Evolutionary conservation across 192 early-diverging fungal species (phyloP), one percentile per base, ranked within the genome.

Genomic region (Gonapodya prolifera): DNA sequence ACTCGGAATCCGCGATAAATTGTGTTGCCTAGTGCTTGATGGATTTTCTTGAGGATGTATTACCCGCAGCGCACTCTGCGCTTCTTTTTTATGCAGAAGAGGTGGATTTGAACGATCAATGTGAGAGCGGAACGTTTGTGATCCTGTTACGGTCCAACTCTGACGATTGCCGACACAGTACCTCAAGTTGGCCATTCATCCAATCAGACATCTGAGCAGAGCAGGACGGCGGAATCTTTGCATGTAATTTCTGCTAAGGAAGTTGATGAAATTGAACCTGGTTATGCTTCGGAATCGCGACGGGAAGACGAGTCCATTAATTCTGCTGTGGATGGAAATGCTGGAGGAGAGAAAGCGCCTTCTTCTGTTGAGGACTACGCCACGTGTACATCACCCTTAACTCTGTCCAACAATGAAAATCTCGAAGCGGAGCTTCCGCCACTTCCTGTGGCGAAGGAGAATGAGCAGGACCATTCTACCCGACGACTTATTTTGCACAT

Each of bases 31-130:
- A 83, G 36, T 13, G 35, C 34, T 35, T 88, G 13, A 76, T 81
- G 34, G 78, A 86, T 34, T 88, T 84, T 77, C 75, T 88, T 2
- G 87, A 88, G 34, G 81, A 80, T 34, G 35, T 73, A 29, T 61
- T 28, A 0, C 69, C 34, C 77, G 28, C 71, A 2, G 16, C 32
- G 2, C 70, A 78, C 16, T 77, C 80, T n/a, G 80, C 83, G 13
- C 79, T 88, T 23, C 29, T 88, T 70, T 87, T 86, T 35, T 88
- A 85, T 84, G 79, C 82, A 0, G 85, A 88, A 79, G 74, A 69
- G 23, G 45, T 61, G 8, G 23, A 61, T 61, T 8, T n/a, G n/a
- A n/a, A n/a, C n/a, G n/a, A 30, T 76, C 76, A 33, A 75, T 33
- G 2, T 75, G 76, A 30, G 79, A 77, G 70, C 75, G 84, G 33